phyloP scores from a whole-genome alignment of 164 flowering plant genomes.

The Hamamelis virginiana region DNA sequence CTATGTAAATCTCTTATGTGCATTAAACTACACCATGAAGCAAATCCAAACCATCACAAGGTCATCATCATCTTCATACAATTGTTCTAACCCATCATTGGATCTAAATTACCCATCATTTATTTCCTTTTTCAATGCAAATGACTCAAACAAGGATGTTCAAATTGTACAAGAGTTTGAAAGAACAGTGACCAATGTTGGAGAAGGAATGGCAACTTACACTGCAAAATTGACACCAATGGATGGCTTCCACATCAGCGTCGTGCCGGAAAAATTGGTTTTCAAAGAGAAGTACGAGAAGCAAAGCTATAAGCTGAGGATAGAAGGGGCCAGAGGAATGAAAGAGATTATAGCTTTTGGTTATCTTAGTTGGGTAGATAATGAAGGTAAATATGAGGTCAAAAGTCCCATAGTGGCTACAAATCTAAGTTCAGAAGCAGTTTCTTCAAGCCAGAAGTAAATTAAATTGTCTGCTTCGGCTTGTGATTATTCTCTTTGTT shows the following conservation, averaged over 20 bases:
- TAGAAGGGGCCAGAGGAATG: slow-evolving; percentile 31
- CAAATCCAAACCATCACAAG: slow-evolving; percentile 44
- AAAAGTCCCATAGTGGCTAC: slow-evolving; percentile 66
- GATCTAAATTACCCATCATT: slow-evolving; percentile 80
- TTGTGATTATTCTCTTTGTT: not conserved
- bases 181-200: slow-evolving; percentile 64
- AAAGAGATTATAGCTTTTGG: slow-evolving; percentile 36
- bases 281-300: slow-evolving; percentile 50
- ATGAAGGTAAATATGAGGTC: slow-evolving; percentile 37
- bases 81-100: slow-evolving; percentile 37
- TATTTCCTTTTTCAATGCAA: slow-evolving; percentile 43
- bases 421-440: slow-evolving; percentile 17
- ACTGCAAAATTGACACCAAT: slow-evolving; percentile 34
- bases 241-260: slow-evolving; percentile 44
- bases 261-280: slow-evolving; percentile 42
- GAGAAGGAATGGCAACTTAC: slow-evolving; percentile 39
- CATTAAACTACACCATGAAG: slow-evolving; percentile 41
- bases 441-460: not conserved
- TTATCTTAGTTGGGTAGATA: slow-evolving; percentile 51
- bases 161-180: slow-evolving; percentile 30
- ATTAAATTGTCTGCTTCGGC: not conserved
- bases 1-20: slow-evolving; percentile 55
- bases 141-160: slow-evolving; percentile 12
- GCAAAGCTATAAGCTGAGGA: slow-evolving; percentile 32
- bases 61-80: slow-evolving; percentile 12